Conservation (phyloP, 257 asterid species). For the Eustoma russellianum region DNA sequence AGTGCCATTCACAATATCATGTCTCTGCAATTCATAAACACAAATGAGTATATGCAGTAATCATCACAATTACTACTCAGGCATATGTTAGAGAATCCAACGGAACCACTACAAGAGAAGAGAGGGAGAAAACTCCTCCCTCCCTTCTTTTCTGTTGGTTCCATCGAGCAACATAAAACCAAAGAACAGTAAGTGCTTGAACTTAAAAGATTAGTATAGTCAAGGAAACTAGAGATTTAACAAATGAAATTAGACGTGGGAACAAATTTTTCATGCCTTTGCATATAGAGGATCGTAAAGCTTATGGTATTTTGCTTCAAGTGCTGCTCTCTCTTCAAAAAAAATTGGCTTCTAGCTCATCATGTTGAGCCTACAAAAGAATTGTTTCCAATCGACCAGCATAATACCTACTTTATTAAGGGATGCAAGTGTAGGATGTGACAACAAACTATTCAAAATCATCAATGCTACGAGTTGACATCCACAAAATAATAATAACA, state of each 20-base stretch:
- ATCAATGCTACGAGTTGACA: not conserved
- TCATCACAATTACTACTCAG: not conserved
- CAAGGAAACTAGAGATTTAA: not conserved
- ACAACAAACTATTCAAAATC: not conserved
- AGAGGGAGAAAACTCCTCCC: too few relatives aligned
- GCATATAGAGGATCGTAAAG: conserved; percentile 59
- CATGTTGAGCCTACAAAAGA: conserved; percentile 52
- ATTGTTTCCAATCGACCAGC: conserved; percentile 1
- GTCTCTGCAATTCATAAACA: conserved; percentile 40
- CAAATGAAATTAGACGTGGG: too few relatives aligned
- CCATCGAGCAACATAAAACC: too few relatives aligned
- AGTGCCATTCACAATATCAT: conserved; percentile 60
- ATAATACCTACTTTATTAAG: not conserved
- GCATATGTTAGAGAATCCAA: not conserved
- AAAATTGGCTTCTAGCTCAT: conserved; percentile 66
- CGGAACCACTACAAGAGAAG: not conserved
- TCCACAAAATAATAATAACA: too few relatives aligned
- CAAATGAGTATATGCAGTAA: not conserved
- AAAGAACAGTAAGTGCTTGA: not conserved
- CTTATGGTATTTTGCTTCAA: conserved; percentile 74
- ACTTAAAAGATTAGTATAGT: not conserved
- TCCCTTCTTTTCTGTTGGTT: too few relatives aligned
- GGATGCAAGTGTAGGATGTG: not conserved
- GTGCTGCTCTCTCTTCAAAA: conserved; percentile 65
- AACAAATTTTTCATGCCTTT: conserved; percentile 26